Evolutionary conservation across 768 basidiomycete species (phyloP), one percentile per base, ranked within the genome.

Genomic region (Nevesoporus exiguus): DNA sequence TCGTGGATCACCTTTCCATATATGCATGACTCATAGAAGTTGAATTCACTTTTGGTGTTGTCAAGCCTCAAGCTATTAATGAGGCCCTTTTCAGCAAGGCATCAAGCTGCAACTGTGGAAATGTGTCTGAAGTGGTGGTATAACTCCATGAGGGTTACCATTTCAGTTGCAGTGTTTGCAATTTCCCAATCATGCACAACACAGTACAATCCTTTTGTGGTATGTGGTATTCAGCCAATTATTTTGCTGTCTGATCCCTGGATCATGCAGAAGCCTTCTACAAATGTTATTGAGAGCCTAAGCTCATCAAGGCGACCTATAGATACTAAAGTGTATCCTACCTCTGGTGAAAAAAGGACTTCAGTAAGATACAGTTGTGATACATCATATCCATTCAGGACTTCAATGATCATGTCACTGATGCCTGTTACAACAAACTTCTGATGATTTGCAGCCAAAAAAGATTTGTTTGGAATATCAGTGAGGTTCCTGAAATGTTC

Each of bases 301-400:
- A 51, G 40, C 49, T 51, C 40, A 33, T 51, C 49, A 25, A 51
- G 50, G 36, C 11, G 4, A 11, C 31, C 50, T 5, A 51, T 51
- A 0, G 33, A 42, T 4, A 51, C 25, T 0, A 44, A n/a, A 1
- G 24, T 51, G 24, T 37, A 37, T 2, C n/a, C 36, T 3, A 37
- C 36, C 8, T 33, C 14, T 3, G 10, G 33, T 11, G 10, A 33
- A 11, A 11, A 33, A 5, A 47, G 9, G 2, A 47, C 47, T 7
- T 48, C 4, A 1, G 24, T 48, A 5, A 48, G 47, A 0, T 13
- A 6, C 3, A 48, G n/a, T 10, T 24, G 0, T 2, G 25, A 36
- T 0, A 37, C 15, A 0, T 47, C 34, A 27, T 36, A 25, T 8
- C 47, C 17, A 13, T 47, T 47, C 0, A 24, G 24, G 4, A 37